phyloP scores from a whole-genome alignment of 2,329 filamentous ascomycete genomes.

The Penicillium sclerotigenum region DNA sequence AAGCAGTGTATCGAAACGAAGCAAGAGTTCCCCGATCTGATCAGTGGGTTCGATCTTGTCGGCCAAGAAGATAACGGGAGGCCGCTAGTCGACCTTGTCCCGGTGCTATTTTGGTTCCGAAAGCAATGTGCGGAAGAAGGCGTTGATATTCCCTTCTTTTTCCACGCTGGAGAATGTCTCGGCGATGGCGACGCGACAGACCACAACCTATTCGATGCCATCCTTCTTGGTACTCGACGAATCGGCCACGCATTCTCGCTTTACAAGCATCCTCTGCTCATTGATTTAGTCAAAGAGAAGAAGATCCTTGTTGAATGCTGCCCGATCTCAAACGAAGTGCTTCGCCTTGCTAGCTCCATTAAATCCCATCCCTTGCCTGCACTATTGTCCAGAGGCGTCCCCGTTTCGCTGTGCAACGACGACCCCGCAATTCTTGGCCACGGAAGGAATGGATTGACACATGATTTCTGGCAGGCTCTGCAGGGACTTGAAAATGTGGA shows the following conservation, averaged over 20 bases:
- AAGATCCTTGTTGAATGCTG: constrained; percentile 86
- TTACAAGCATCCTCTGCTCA: constrained; percentile 84
- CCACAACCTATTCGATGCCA: constrained; percentile 82
- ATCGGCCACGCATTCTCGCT: constrained; percentile 88
- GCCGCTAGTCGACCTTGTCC: constrained; percentile 71
- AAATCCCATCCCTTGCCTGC: constrained; percentile 78
- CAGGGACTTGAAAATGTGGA: constrained; percentile 92
- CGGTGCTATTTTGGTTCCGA: constrained; percentile 89
- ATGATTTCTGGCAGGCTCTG: constrained; percentile 91
- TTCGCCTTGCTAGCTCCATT: constrained; percentile 73
- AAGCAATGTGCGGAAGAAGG: constrained; percentile 75
- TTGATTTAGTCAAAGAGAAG: constrained; percentile 85
- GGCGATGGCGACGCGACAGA: constrained; percentile 75
- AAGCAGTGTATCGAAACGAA: constrained; percentile 83
- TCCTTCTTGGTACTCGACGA: constrained; percentile 79
- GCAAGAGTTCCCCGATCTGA: constrained; percentile 69
- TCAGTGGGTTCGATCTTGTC: constrained; percentile 86
- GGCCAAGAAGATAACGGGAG: constrained; percentile 81
- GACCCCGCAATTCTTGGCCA: constrained; percentile 87
- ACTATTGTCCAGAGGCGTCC: constrained; percentile 76
- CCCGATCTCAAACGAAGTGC: constrained; percentile 84
- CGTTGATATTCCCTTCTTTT: constrained; percentile 88
- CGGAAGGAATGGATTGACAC: constrained; percentile 74
- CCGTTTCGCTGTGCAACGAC: constrained; percentile 83
- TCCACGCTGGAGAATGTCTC: constrained; percentile 87